These are phyloP conservation scores for Stentor coeruleus DNA, from an alignment of 73 alveolate species.

Conservation along the genomic window DNA sequence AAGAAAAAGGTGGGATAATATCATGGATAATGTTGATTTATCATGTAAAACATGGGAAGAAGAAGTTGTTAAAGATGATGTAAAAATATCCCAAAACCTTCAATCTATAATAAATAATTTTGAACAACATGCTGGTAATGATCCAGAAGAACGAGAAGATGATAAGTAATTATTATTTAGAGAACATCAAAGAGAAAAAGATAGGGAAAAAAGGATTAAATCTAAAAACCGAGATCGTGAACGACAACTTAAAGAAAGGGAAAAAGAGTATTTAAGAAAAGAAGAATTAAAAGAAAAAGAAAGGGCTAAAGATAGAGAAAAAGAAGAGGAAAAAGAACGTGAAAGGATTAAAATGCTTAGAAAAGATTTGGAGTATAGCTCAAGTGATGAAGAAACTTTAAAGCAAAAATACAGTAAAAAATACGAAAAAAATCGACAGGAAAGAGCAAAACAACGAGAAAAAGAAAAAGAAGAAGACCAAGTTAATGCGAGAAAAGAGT, in stretches of 20 bases:
- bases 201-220: conserved; percentile 24
- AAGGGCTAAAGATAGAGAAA: conserved; percentile 26
- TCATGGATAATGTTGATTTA: neutral
- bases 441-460: conserved; percentile 1
- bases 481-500: conserved; percentile 23
- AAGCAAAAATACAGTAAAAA: neutral
- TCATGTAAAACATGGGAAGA: conserved; percentile 30
- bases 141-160: conserved; percentile 18
- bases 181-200: conserved; percentile 27
- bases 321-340: conserved; percentile 7
- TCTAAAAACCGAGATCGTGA: conserved; percentile 7
- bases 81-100: neutral
- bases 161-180: no score
- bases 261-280: conserved; percentile 14
- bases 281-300: conserved; percentile 23
- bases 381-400: conserved; percentile 11
- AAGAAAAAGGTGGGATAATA: conserved; percentile 23
- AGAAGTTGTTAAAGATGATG: conserved; percentile 26
- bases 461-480: conserved; percentile 25
- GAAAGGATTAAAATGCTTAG: conserved; percentile 11
- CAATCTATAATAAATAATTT: neutral
- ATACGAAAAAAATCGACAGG: conserved; percentile 9
- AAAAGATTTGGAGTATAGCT: neutral
- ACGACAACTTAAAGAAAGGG: neutral
- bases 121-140: conserved; percentile 24